Evolutionary conservation across 129 eudicot species (phyloP).

Genomic region (Tanacetum coccineum): DNA sequence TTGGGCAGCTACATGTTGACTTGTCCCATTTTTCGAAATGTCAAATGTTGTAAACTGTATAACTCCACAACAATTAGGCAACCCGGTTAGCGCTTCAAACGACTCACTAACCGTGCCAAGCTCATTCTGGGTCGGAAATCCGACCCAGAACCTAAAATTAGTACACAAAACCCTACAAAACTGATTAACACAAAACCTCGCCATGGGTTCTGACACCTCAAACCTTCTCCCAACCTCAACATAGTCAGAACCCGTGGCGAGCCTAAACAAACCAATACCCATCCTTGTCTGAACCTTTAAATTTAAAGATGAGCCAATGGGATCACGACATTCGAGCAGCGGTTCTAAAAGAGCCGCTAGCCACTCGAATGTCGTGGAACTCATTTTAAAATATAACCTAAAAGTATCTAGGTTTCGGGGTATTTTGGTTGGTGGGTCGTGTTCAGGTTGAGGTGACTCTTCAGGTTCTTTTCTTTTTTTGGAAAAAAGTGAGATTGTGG

Average conservation of each 20-base stretch:
- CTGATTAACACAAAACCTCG: constrained; percentile 68
- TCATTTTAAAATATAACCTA: constrained; percentile 51
- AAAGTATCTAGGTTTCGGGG: constrained; percentile 55
- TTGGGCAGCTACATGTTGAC: constrained; percentile 46
- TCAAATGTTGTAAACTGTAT: constrained; percentile 46
- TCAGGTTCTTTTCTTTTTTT: constrained; percentile 46
- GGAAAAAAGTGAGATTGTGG: constrained; percentile 43
- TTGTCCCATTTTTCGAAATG: constrained; percentile 7
- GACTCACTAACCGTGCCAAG: constrained; percentile 36
- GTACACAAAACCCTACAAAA: constrained; percentile 81
- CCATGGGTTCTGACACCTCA: constrained; percentile 46
- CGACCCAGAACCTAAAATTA: constrained; percentile 80
- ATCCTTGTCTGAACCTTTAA: constrained; percentile 60
- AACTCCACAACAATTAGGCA: constrained; percentile 88
- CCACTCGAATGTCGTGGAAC: constrained; percentile 72
- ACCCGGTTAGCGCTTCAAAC: constrained; percentile 47
- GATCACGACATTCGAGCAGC: constrained; percentile 88
- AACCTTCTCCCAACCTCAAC: constrained; percentile 47
- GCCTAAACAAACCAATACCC: constrained; percentile 61
- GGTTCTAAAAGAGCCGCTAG: constrained; percentile 75
- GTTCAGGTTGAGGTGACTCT: constrained; percentile 12
- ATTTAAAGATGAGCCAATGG: constrained; percentile 53
- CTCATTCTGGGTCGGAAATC: constrained; percentile 55
- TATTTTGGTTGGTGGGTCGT: constrained; percentile 31
- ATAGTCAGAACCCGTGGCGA: constrained; percentile 65